Conservation (phyloP, 352 stramenopile species). For the Pythium aristosporum region DNA sequence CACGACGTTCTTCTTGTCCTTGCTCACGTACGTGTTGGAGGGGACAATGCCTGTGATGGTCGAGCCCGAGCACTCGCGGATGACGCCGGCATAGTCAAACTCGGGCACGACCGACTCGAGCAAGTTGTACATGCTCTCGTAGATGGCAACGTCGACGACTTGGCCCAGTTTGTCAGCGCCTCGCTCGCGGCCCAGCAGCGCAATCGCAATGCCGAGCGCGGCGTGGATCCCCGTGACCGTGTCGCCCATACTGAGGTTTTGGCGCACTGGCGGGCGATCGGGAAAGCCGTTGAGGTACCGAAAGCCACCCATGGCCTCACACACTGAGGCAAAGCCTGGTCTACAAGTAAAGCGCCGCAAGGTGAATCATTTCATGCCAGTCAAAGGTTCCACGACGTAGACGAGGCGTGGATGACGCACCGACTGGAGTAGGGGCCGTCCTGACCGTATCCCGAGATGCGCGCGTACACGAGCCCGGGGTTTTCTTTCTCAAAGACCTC, state of each 20-base stretch:
- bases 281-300: conserved; percentile 87
- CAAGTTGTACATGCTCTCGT: conserved; percentile 87
- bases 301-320: conserved; percentile 85
- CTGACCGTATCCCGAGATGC: conserved; percentile 84
- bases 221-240: conserved; percentile 84
- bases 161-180: conserved; percentile 46
- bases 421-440: conserved; percentile 75
- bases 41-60: conserved; percentile 88
- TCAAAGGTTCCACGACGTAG: background rate
- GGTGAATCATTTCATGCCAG: background rate
- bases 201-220: conserved; percentile 78
- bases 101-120: conserved; percentile 84
- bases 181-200: conserved; percentile 70
- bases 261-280: conserved; percentile 70
- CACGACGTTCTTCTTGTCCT: conserved; percentile 83
- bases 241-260: conserved; percentile 84
- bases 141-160: conserved; percentile 86
- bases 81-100: conserved; percentile 75
- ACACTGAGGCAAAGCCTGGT: conserved; percentile 84
- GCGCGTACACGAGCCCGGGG: conserved; percentile 80
- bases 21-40: conserved; percentile 83
- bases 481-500: conserved; percentile 73
- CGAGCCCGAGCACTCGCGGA: conserved; percentile 83
- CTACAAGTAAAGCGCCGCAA: conserved; percentile 16
- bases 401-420: conserved; percentile 7